Evolutionary conservation across 2,329 filamentous ascomycete species (phyloP).

Genomic region (Talaromyces sp.): DNA sequence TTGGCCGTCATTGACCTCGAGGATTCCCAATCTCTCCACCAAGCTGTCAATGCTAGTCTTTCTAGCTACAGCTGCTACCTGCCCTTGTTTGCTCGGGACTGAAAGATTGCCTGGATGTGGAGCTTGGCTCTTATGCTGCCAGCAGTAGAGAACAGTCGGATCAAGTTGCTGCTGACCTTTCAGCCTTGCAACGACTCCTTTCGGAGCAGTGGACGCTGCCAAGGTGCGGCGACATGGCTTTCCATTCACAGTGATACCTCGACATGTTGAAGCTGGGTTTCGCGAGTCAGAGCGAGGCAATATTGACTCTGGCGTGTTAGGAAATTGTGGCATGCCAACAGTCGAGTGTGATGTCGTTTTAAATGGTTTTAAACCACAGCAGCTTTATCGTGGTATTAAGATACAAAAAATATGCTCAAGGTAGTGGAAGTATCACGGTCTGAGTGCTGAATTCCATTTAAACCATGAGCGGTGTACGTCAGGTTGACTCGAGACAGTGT

Average conservation of each 20-base stretch:
- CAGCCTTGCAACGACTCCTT: constrained; percentile 7
- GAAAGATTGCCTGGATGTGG: constrained; percentile 27
- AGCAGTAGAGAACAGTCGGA: constrained; percentile 66
- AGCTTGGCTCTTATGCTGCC: constrained; percentile 92
- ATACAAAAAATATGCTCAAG: neutral
- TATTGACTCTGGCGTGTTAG: constrained; percentile 75
- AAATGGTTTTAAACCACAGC: neutral
- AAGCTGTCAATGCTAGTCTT: constrained; percentile 84
- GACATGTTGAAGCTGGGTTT: constrained; percentile 78
- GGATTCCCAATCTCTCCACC: constrained; percentile 70
- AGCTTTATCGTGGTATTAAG: neutral
- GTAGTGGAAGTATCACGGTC: neutral
- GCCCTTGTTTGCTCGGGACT: constrained; percentile 10
- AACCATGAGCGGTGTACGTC: neutral
- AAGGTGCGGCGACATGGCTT: constrained; percentile 75
- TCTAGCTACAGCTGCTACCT: constrained; percentile 57
- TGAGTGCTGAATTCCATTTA: neutral
- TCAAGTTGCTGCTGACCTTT: constrained; percentile 22
- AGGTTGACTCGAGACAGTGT: neutral
- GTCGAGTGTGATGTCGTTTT: neutral
- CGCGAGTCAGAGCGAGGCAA: constrained; percentile 79
- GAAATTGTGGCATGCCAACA: constrained; percentile 59
- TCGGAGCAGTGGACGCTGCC: constrained; percentile 41
- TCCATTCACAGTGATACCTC: constrained; percentile 79
- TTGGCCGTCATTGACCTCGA: constrained; percentile 55